Evolutionary conservation across 805 yeast genomes (phyloP).

Genomic region (Yamadazyma takamatsuzukensis): DNA sequence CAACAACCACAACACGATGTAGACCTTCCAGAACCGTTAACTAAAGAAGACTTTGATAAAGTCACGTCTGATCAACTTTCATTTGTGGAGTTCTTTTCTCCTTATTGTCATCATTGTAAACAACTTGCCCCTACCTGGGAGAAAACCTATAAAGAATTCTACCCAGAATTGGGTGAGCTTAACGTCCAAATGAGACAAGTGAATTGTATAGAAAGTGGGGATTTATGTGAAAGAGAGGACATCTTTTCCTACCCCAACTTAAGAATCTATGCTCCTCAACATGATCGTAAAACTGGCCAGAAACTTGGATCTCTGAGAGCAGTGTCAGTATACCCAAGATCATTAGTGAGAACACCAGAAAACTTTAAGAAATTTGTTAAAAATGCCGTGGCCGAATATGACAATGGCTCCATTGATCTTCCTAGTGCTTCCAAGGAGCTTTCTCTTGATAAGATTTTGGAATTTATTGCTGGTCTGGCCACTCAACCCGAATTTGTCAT

Average conservation of each 20-base stretch:
- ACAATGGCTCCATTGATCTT: constrained; percentile 29
- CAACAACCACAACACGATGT: too few species aligned
- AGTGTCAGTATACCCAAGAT: constrained; percentile 45
- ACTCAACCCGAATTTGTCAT: constrained; percentile 53
- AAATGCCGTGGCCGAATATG: constrained; percentile 48
- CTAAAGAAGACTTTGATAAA: constrained; percentile 46
- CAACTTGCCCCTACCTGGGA: constrained; percentile 82
- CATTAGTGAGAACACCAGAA: constrained; percentile 44
- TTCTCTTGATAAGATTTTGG: constrained; percentile 40
- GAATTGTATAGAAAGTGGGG: constrained; percentile 83
- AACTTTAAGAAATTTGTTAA: constrained; percentile 51
- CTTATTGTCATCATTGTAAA: constrained; percentile 82
- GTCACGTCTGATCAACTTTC: constrained; percentile 54
- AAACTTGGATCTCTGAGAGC: constrained; percentile 26
- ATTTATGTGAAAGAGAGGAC: constrained; percentile 68
- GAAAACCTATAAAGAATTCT: constrained; percentile 50
- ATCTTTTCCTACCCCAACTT: constrained; percentile 68
- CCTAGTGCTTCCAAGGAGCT: constrained; percentile 40
- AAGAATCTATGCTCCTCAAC: constrained; percentile 62
- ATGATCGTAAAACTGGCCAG: constrained; percentile 21
- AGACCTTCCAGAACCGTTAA: constrained; percentile 50
- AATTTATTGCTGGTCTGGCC: constrained; percentile 49
- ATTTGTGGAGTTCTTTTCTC: constrained; percentile 86
- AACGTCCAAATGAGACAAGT: constrained; percentile 67
- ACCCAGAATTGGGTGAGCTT: constrained; percentile 40